A percentile compares a stretch with the other conserved stretches of the same genome.
These are phyloP conservation scores for Linderina pennispora DNA, from an alignment of 192 early-diverging fungal species.

Conservation along the genomic window DNA sequence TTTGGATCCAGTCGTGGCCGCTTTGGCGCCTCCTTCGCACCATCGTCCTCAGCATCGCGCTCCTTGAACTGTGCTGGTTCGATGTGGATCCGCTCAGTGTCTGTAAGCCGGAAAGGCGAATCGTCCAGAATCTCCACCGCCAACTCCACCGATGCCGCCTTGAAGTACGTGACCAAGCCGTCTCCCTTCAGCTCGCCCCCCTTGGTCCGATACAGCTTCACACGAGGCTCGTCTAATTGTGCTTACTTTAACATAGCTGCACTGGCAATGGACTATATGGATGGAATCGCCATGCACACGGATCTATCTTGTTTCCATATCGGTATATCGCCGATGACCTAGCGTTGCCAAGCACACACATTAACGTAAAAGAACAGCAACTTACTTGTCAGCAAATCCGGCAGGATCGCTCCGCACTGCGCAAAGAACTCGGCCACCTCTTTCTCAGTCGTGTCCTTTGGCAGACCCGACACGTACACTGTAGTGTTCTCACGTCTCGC, in stretches of 20 bases:
- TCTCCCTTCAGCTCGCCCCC: slow-evolving; percentile 78
- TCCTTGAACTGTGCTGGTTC: slow-evolving; percentile 68
- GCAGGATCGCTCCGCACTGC: slow-evolving; percentile 42
- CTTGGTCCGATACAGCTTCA: slow-evolving; percentile 84
- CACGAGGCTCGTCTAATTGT: slow-evolving; percentile 77
- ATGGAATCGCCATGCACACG: too few species aligned
- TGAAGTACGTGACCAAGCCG: slow-evolving; percentile 86
- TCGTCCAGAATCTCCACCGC: slow-evolving; percentile 87
- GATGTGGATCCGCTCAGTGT: slow-evolving; percentile 61
- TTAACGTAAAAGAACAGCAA: not conserved
- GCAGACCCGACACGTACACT: slow-evolving; percentile 83
- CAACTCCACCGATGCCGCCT: slow-evolving; percentile 82
- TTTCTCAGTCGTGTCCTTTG: slow-evolving; percentile 68
- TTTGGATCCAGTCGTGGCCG: slow-evolving; percentile 49
- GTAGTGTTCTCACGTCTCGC: slow-evolving; percentile 60
- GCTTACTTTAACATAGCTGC: too few species aligned
- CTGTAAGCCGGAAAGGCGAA: slow-evolving; percentile 64
- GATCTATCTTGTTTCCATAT: too few species aligned
- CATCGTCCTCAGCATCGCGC: slow-evolving; percentile 48
- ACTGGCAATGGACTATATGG: too few species aligned
- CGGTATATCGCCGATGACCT: too few species aligned
- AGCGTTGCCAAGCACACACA: too few species aligned
- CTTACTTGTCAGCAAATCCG: slow-evolving; percentile 35
- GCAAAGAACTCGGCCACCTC: slow-evolving; percentile 59
- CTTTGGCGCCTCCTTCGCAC: slow-evolving; percentile 14